Conservation (phyloP, 2,329 filamentous ascomycete genomes). For the Paracoccidioides lutzii region DNA sequence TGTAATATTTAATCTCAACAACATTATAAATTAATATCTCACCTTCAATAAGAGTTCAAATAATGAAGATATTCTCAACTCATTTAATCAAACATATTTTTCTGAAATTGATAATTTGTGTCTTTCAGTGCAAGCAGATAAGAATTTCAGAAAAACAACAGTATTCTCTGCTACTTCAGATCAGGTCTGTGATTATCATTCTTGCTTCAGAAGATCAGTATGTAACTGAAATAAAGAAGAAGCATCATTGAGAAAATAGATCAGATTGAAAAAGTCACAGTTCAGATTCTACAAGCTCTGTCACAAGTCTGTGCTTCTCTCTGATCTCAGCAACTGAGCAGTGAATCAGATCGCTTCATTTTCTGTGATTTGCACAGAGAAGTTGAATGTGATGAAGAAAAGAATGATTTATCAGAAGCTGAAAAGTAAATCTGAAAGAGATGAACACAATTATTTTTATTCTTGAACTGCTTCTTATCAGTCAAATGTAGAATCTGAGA, state of each 20-base stretch:
- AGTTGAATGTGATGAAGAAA: background rate
- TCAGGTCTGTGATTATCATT: background rate
- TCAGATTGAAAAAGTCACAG: background rate
- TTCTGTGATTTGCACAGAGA: background rate
- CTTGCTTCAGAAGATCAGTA: background rate
- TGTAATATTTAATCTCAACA: slow-evolving; percentile 5
- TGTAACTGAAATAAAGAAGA: background rate
- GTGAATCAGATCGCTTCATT: background rate
- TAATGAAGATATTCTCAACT: background rate
- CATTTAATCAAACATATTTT: background rate
- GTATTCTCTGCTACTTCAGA: background rate
- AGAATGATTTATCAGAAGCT: background rate
- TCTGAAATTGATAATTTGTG: background rate
- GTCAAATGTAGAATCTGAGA: background rate
- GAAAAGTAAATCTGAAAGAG: background rate
- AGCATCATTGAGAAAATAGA: background rate
- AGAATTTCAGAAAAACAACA: no score
- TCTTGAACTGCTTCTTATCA: background rate
- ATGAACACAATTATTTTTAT: background rate
- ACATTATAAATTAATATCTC: background rate
- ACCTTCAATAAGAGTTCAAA: background rate
- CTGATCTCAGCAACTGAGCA: background rate
- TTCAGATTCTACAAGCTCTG: background rate
- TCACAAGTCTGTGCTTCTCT: background rate
- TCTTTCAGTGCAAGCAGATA: no score